Percentiles rank a stretch among this genome's conserved stretches.
phyloP scores from a whole-genome alignment of 2,329 filamentous ascomycete genomes.

The Aschersonia sp. region DNA sequence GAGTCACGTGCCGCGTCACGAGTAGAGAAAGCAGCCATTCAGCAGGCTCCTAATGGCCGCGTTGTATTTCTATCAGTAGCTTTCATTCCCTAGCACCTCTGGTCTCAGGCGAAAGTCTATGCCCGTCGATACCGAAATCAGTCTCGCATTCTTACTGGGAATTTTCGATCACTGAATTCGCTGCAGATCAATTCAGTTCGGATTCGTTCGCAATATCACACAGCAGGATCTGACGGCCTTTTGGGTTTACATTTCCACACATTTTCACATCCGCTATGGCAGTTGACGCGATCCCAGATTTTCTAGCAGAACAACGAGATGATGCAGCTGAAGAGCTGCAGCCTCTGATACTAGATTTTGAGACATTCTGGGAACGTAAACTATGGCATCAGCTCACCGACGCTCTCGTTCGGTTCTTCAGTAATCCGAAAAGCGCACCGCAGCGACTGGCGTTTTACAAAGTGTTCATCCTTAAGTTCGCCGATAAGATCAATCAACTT shows the following conservation, averaged over 20 bases:
- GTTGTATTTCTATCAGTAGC: not conserved
- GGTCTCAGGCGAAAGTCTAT: too few relatives aligned
- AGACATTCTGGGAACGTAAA: constrained; percentile 96
- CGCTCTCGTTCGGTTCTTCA: constrained; percentile 76
- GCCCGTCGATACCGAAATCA: too few relatives aligned
- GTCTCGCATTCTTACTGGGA: too few relatives aligned
- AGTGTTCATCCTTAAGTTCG: constrained; percentile 88
- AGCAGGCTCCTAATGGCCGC: not conserved
- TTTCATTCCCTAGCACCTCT: not conserved
- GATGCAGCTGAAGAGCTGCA: constrained; percentile 78
- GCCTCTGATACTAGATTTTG: constrained; percentile 76
- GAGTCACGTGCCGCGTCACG: not conserved
- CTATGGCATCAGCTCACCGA: constrained; percentile 98
- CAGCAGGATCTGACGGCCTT: too few relatives aligned
- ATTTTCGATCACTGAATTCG: too few relatives aligned
- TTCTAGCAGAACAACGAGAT: constrained; percentile 82
- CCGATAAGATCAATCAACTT: constrained; percentile 97
- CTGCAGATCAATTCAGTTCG: too few relatives aligned
- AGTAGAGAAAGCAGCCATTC: not conserved
- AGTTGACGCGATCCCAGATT: constrained; percentile 76
- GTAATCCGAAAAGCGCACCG: constrained; percentile 60
- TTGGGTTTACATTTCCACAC: too few relatives aligned
- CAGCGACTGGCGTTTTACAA: constrained; percentile 88
- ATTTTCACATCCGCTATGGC: constrained; percentile 44
- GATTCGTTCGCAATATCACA: too few relatives aligned